Evolutionary conservation across 257 asterid species (phyloP).

Genomic region (Fraxinus cuspidata): DNA sequence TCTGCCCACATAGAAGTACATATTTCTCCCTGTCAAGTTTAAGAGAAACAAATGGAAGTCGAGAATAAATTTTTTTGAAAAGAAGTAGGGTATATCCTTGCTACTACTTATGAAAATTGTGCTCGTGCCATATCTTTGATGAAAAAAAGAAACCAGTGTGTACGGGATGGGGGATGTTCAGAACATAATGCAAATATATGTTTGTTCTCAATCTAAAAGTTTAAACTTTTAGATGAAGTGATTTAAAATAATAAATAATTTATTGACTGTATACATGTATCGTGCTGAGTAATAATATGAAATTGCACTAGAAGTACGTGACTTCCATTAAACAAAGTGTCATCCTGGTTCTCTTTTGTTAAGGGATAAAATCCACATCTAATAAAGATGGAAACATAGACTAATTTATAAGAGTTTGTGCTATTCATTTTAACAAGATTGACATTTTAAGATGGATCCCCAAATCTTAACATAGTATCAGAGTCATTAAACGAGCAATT

Average conservation of each 20-base stretch:
- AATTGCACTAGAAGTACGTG: slow-evolving; percentile 2
- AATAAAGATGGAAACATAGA: too few species aligned
- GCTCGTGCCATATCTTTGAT: not conserved
- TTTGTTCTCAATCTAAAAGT: not conserved
- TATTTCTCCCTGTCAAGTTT: slow-evolving; percentile 83
- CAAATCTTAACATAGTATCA: too few species aligned
- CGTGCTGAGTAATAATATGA: not conserved
- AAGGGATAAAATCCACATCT: too few species aligned
- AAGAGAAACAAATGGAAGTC: slow-evolving; percentile 32
- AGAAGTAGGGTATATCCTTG: not conserved
- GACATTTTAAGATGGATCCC: too few species aligned
- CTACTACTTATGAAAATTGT: not conserved
- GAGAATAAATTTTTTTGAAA: slow-evolving; percentile 18
- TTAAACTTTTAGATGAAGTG: not conserved
- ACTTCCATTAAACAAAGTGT: slow-evolving; percentile 17
- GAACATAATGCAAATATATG: not conserved
- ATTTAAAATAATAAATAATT: not conserved
- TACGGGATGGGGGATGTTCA: not conserved
- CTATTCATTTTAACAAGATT: too few species aligned
- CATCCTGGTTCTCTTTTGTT: not conserved
- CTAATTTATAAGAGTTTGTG: too few species aligned
- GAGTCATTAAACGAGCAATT: too few species aligned
- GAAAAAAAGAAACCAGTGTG: not conserved
- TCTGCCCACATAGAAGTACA: slow-evolving; percentile 81
- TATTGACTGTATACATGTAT: slow-evolving; percentile 2